These are phyloP conservation scores for Lachancea nothofagi DNA, from an alignment of 805 yeast genomes.

Conservation along the genomic window DNA sequence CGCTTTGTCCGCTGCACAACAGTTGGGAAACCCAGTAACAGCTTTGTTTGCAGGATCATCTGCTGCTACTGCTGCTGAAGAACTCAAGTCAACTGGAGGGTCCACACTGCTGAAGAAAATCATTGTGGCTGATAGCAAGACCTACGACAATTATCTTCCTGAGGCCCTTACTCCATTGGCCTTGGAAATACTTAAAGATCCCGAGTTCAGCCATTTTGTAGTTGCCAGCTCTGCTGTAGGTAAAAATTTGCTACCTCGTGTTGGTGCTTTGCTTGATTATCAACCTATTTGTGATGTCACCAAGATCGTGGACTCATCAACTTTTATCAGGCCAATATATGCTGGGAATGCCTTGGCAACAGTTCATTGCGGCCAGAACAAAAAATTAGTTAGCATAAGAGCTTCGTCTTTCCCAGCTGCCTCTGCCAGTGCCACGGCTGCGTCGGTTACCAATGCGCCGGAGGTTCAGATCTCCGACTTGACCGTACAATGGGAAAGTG, in stretches of 20 bases:
- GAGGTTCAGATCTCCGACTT: slow-evolving; percentile 13
- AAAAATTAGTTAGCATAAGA: slow-evolving; percentile 72
- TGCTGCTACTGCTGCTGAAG: slow-evolving; percentile 45
- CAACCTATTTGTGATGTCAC: slow-evolving; percentile 86
- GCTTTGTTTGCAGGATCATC: slow-evolving; percentile 68
- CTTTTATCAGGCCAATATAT: slow-evolving; percentile 88
- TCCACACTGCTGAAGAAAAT: slow-evolving; percentile 42
- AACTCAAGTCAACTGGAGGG: slow-evolving; percentile 20
- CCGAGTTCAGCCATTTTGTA: slow-evolving; percentile 58
- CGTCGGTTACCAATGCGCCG: slow-evolving; percentile 36
- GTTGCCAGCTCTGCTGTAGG: slow-evolving; percentile 85
- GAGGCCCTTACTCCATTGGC: slow-evolving; percentile 74
- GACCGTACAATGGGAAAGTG: slow-evolving; percentile 63
- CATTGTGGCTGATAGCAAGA: slow-evolving; percentile 48
- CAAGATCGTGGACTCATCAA: slow-evolving; percentile 56
- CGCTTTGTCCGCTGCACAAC: slow-evolving; percentile 69
- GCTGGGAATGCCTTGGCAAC: slow-evolving; percentile 93
- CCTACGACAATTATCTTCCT: slow-evolving; percentile 67
- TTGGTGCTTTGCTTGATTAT: slow-evolving; percentile 75
- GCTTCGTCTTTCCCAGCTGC: slow-evolving; percentile 69
- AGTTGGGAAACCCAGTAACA: slow-evolving; percentile 72
- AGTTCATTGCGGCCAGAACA: slow-evolving; percentile 61
- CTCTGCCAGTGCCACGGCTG: slow-evolving; percentile 34
- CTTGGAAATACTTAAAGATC: slow-evolving; percentile 34
- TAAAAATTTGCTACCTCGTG: slow-evolving; percentile 78